These are phyloP conservation scores for Paxillus rubicundulus DNA, from an alignment of 768 basidiomycete genomes.

Conservation along the genomic window DNA sequence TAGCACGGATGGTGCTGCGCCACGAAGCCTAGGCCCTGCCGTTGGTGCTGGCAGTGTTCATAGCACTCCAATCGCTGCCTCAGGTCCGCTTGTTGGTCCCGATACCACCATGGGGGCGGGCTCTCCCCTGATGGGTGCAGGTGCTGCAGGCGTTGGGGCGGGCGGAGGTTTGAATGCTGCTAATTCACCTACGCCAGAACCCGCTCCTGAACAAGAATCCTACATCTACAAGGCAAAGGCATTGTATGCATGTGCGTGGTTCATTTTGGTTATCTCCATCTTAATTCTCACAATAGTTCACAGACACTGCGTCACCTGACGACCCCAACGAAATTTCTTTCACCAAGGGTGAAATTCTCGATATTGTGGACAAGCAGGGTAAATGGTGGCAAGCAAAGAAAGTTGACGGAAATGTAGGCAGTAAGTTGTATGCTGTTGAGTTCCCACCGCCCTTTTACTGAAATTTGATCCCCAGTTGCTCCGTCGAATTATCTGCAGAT, in stretches of 20 bases:
- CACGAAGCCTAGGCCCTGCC: constrained; percentile 53
- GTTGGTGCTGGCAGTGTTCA: constrained; percentile 55
- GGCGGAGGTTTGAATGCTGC: constrained; percentile 33
- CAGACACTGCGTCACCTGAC: constrained; percentile 91
- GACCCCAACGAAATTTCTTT: constrained; percentile 98
- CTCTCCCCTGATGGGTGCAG: constrained; percentile 69
- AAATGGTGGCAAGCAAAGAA: constrained; percentile 93
- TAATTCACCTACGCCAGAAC: constrained; percentile 21
- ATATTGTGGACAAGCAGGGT: constrained; percentile 89
- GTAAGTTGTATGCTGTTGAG: constrained; percentile 45
- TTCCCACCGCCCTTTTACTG: constrained; percentile 2
- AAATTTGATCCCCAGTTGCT: constrained; percentile 50
- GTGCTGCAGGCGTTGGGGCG: constrained; percentile 61
- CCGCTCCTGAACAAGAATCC: constrained; percentile 38
- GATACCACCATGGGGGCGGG: constrained; percentile 45
- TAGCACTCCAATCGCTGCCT: constrained; percentile 39
- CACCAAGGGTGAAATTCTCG: constrained; percentile 85
- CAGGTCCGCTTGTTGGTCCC: constrained; percentile 40
- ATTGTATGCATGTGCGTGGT: constrained; percentile 76
- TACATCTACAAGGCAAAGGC: constrained; percentile 82
- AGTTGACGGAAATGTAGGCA: constrained; percentile 71
- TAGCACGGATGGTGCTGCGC: constrained; percentile 44
- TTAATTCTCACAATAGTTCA: constrained; percentile 20
- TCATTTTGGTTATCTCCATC: constrained; percentile 9
- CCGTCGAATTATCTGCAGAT: constrained; percentile 86